Evolutionary conservation across 768 basidiomycete species (phyloP).

Genomic region (Psilocybe cubensis): DNA sequence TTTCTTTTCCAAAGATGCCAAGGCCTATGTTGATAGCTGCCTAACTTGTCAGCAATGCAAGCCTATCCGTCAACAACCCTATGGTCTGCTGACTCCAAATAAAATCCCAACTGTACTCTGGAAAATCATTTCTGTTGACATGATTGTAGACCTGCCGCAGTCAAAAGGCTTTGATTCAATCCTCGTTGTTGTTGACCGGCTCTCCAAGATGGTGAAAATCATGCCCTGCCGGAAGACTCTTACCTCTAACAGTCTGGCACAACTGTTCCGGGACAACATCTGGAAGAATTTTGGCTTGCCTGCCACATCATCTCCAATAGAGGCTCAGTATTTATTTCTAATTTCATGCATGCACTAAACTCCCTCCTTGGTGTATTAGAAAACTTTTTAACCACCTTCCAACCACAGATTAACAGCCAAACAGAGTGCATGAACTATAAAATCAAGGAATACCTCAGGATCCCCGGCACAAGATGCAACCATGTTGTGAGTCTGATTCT

Average conservation of each 20-base stretch:
- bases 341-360: slow-evolving; percentile 20
- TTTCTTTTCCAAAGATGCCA: slow-evolving; percentile 13
- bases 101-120: not conserved
- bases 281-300: slow-evolving; percentile 2
- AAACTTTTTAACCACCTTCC: slow-evolving; percentile 7
- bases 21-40: slow-evolving; percentile 30
- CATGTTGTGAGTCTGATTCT: not conserved
- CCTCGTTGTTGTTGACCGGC: slow-evolving; percentile 1
- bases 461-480: slow-evolving; percentile 11
- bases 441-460: slow-evolving; percentile 19
- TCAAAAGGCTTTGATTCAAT: not conserved
- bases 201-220: slow-evolving; percentile 3
- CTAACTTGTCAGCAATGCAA: slow-evolving; percentile 33
- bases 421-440: slow-evolving; percentile 24
- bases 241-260: not conserved
- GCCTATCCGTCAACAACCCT: slow-evolving; percentile 28
- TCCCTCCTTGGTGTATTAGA: slow-evolving; percentile 9
- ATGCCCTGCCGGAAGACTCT: not conserved
- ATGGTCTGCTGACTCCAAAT: slow-evolving; percentile 21
- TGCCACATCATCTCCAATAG: not conserved
- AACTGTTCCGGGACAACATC: not conserved
- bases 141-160: not conserved
- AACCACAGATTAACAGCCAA: slow-evolving; percentile 21
- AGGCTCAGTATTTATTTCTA: slow-evolving; percentile 23
- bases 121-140: not conserved